A percentile compares a stretch with the other conserved stretches of the same genome.
Evolutionary conservation across 1,284 basidiomycete genomes (phyloP).

Genomic region (Apiotrichum gamsii): DNA sequence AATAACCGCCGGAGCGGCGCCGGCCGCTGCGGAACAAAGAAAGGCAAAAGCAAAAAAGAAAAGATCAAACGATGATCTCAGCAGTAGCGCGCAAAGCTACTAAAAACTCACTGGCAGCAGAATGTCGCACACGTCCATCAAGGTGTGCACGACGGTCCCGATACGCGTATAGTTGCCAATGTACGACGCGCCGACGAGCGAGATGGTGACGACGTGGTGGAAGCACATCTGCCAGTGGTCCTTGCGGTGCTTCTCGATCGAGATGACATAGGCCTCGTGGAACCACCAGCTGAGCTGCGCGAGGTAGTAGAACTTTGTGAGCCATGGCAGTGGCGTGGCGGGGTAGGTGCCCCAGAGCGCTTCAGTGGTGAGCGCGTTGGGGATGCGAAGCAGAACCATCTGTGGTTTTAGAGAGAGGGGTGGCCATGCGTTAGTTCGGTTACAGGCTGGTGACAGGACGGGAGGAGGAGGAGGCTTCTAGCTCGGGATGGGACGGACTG

Average conservation of each 20-base stretch:
- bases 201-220: conserved; percentile 86
- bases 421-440: neutral
- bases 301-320: conserved; percentile 87
- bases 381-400: conserved; percentile 71
- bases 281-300: conserved; percentile 87
- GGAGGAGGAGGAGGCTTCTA: too few species aligned
- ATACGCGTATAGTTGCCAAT: conserved; percentile 76
- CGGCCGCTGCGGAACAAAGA: too few species aligned
- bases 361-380: conserved; percentile 62
- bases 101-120: conserved; percentile 68
- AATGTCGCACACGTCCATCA: conserved; percentile 93
- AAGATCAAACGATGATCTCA: too few species aligned
- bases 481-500: too few species aligned
- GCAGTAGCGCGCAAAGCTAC: too few species aligned
- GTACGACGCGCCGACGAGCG: conserved; percentile 73
- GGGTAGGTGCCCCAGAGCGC: conserved; percentile 80
- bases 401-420: conserved; percentile 44
- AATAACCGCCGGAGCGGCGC: too few species aligned
- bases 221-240: conserved; percentile 95
- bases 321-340: conserved; percentile 64
- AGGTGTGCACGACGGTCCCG: conserved; percentile 76
- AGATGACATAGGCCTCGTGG: conserved; percentile 84
- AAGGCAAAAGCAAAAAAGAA: too few species aligned
- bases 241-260: conserved; percentile 85
- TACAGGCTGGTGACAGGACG: too few species aligned